phyloP scores from a whole-genome alignment of 176 grass and related monocot species.

The Triticum timopheevii region DNA sequence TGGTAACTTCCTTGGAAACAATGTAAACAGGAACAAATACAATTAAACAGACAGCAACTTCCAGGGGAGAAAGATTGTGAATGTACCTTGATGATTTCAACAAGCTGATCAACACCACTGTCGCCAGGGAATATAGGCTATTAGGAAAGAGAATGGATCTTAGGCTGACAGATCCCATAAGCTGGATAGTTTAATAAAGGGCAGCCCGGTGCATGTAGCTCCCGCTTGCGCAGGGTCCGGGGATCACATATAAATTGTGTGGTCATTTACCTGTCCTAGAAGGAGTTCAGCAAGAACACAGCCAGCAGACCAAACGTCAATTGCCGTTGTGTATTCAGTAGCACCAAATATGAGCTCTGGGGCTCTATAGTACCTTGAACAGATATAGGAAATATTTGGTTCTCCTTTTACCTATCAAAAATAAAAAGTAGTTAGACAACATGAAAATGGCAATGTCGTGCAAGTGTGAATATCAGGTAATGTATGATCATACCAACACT shows the following conservation, averaged over 20 bases:
- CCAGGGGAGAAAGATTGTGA: not conserved
- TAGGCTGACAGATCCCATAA: constrained; percentile 7
- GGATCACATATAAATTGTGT: not conserved
- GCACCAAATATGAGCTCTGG: constrained; percentile 97
- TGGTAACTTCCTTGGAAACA: not conserved
- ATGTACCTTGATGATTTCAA: constrained; percentile 95
- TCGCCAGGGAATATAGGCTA: constrained; percentile 97
- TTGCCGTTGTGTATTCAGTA: constrained; percentile 87
- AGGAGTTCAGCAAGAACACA: constrained; percentile 92
- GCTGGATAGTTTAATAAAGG: constrained; percentile 7
- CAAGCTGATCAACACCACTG: constrained; percentile 89
- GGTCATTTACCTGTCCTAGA: constrained; percentile 59
- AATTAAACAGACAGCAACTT: not conserved
- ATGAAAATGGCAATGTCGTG: not conserved
- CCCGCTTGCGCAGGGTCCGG: no score
- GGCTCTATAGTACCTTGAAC: constrained; percentile 97
- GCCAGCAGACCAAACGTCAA: constrained; percentile 96
- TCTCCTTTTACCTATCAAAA: constrained; percentile 84
- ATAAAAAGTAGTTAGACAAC: not conserved
- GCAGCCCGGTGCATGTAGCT: no score
- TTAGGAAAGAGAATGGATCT: not conserved
- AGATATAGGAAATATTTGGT: constrained; percentile 96
- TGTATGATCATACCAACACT: constrained; percentile 71
- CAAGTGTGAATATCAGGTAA: constrained; percentile 3
- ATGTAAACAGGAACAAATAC: not conserved